Evolutionary conservation across 1,284 basidiomycete genomes (phyloP).

Genomic region (Cutaneotrichosporon sp.): DNA sequence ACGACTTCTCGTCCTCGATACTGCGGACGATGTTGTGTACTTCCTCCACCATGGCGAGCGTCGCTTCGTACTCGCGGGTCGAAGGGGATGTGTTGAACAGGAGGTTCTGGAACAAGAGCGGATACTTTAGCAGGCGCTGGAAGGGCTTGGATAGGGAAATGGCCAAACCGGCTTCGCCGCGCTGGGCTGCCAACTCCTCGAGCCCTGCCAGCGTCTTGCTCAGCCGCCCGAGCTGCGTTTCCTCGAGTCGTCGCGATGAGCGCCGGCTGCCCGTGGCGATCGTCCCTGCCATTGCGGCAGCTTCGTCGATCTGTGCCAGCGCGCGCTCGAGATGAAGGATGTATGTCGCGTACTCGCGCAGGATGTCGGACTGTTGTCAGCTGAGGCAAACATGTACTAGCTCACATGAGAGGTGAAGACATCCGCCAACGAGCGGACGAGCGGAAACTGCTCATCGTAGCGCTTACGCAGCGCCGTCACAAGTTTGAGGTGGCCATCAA

Average conservation of each 20-base stretch:
- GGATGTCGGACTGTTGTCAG: constrained; percentile 69
- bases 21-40: constrained; percentile 91
- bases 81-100: constrained; percentile 91
- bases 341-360: constrained; percentile 85
- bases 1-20: constrained; percentile 96
- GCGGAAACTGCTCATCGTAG: constrained; percentile 87
- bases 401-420: constrained; percentile 88
- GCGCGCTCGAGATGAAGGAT: constrained; percentile 86
- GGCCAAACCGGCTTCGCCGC: constrained; percentile 85
- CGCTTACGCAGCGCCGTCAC: constrained; percentile 74
- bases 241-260: constrained; percentile 19
- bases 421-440: constrained; percentile 83
- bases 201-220: constrained; percentile 51
- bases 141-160: constrained; percentile 96
- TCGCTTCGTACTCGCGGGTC: constrained; percentile 94
- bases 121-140: constrained; percentile 93
- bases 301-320: constrained; percentile 76
- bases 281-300: constrained; percentile 52
- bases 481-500: constrained; percentile 78
- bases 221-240: constrained; percentile 17
- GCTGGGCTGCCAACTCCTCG: constrained; percentile 72
- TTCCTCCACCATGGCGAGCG: constrained; percentile 91
- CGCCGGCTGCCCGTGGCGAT: constrained; percentile 59
- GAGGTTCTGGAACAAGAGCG: constrained; percentile 94
- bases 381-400: constrained; percentile 17